Evolutionary conservation across 108 stramenopile genomes (phyloP).

Genomic region (Mediolabrus comicus): DNA sequence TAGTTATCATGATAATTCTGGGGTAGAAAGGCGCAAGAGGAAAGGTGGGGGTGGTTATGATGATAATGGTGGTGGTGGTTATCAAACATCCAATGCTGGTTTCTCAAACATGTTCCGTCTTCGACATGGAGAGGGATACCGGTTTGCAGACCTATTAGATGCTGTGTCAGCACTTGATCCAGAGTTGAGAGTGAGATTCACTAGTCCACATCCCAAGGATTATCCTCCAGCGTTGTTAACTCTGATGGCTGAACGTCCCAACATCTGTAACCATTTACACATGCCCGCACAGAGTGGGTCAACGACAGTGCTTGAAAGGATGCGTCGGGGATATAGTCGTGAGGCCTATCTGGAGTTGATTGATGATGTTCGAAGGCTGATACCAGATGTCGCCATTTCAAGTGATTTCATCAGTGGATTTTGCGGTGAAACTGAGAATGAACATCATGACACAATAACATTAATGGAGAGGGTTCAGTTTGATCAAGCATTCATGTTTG

Average conservation of each 20-base stretch:
- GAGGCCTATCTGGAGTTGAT: conserved; percentile 93
- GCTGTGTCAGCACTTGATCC: conserved; percentile 83
- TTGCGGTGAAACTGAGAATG: conserved; percentile 96
- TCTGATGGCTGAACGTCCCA: conserved; percentile 89
- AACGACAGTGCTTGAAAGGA: conserved; percentile 82
- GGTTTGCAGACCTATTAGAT: conserved; percentile 94
- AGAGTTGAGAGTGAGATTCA: conserved; percentile 95
- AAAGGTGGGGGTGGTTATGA: background rate
- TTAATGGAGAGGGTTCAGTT: conserved; percentile 89
- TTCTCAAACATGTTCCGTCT: conserved; percentile 83
- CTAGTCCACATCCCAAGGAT: conserved; percentile 98
- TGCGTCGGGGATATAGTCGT: conserved; percentile 95
- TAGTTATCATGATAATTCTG: conserved; percentile 88
- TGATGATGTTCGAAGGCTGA: conserved; percentile 56
- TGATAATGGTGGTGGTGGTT: conserved; percentile 43
- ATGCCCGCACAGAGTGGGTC: conserved; percentile 97
- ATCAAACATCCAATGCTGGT: conserved; percentile 79
- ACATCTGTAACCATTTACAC: conserved; percentile 93
- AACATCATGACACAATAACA: conserved; percentile 89
- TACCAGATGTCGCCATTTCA: conserved; percentile 92
- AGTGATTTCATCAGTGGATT: conserved; percentile 98
- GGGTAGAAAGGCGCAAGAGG: conserved; percentile 29
- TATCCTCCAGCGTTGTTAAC: conserved; percentile 88
- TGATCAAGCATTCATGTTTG: conserved; percentile 98
- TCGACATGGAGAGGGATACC: conserved; percentile 78